A percentile compares a stretch with the other conserved stretches of the same genome.
Conservation (phyloP, 257 asterid genomes). For the Penstemon davidsonii region DNA sequence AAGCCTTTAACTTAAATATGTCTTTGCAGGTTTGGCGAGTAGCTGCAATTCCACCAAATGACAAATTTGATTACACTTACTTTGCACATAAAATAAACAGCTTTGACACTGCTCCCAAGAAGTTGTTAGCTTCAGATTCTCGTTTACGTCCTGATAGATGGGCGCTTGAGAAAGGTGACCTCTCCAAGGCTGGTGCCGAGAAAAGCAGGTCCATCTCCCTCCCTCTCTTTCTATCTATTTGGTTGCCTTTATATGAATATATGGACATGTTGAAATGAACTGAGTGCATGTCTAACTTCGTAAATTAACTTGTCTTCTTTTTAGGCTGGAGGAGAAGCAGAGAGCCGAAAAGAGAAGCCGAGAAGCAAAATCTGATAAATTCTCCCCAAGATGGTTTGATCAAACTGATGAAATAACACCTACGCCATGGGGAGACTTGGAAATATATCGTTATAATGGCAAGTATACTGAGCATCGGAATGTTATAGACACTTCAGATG, state of each 20-base stretch:
- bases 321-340: constrained; percentile 92
- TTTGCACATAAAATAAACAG: constrained; percentile 95
- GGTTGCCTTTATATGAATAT: neutral
- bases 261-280: neutral
- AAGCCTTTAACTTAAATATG: neutral
- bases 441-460: constrained; percentile 67
- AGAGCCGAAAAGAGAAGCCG: constrained; percentile 88
- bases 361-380: constrained; percentile 72
- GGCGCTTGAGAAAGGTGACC: constrained; percentile 96
- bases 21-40: constrained; percentile 75
- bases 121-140: constrained; percentile 88
- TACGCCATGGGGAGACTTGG: constrained; percentile 98
- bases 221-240: constrained; percentile 12
- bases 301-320: neutral
- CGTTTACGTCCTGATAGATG: constrained; percentile 95
- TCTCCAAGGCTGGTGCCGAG: constrained; percentile 82
- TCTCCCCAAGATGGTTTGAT: constrained; percentile 86
- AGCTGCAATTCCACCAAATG: constrained; percentile 70
- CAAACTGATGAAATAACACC: constrained; percentile 63
- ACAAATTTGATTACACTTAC: constrained; percentile 84
- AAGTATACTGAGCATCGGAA: constrained; percentile 70
- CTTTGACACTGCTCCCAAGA: constrained; percentile 90
- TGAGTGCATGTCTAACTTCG: neutral
- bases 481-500: constrained; percentile 53
- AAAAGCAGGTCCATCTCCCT: constrained; percentile 78